These are phyloP conservation scores for Flaveria ramosissima DNA, from an alignment of 129 eudicot species.

Conservation along the genomic window DNA sequence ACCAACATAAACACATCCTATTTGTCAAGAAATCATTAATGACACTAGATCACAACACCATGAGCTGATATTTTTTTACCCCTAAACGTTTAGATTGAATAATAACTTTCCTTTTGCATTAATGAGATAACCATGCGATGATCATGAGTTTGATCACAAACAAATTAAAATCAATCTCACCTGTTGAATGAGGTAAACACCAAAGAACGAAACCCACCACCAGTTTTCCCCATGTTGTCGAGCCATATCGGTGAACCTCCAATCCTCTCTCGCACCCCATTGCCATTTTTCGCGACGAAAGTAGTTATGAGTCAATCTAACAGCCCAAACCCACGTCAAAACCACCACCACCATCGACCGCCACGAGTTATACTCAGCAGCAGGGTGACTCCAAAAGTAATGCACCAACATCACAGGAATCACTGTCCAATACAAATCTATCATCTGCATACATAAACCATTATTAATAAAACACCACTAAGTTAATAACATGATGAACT, in stretches of 20 bases:
- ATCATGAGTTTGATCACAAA: background rate
- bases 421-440: conserved; percentile 92
- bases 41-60: too few species aligned
- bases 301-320: conserved; percentile 83
- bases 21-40: too few species aligned
- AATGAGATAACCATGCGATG: too few species aligned
- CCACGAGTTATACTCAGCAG: conserved; percentile 51
- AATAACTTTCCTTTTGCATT: too few species aligned
- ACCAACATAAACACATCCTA: too few species aligned
- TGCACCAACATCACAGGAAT: conserved; percentile 78
- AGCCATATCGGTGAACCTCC: conserved; percentile 84
- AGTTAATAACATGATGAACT: background rate
- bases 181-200: conserved; percentile 90
- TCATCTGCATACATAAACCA: conserved; percentile 58
- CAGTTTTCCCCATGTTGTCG: conserved; percentile 67
- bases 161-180: conserved; percentile 32
- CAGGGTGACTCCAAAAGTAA: conserved; percentile 68
- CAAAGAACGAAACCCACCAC: conserved; percentile 89
- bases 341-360: conserved; percentile 66
- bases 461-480: background rate
- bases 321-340: conserved; percentile 83
- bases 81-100: too few species aligned
- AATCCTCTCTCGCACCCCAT: conserved; percentile 78
- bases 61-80: too few species aligned
- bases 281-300: conserved; percentile 89